These are phyloP conservation scores for Exsudoporus frostii DNA, from an alignment of 768 basidiomycete species.

Conservation along the genomic window DNA sequence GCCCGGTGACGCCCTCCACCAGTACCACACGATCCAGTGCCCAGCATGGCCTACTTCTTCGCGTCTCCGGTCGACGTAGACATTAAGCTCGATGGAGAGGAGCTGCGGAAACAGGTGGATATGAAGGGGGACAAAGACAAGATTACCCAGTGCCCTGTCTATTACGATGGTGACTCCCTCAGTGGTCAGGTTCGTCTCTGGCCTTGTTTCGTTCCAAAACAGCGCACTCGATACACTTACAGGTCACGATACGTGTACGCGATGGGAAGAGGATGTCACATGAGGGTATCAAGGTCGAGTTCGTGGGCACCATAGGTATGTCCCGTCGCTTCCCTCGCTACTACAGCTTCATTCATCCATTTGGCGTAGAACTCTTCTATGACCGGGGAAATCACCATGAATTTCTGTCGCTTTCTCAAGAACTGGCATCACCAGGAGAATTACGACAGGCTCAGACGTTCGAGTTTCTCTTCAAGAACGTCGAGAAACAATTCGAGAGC, in stretches of 20 bases:
- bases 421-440: conserved; percentile 93
- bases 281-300: conserved; percentile 97
- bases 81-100: conserved; percentile 83
- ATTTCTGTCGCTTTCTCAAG: conserved; percentile 93
- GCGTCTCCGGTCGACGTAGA: conserved; percentile 89
- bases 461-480: conserved; percentile 97
- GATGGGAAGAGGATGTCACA: conserved; percentile 95
- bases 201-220: background rate
- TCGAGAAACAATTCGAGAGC: conserved; percentile 98
- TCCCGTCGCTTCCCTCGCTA: conserved; percentile 1
- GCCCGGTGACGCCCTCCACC: conserved; percentile 1
- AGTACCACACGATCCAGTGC: background rate
- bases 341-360: background rate
- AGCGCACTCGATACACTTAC: conserved; percentile 3
- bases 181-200: conserved; percentile 65
- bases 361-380: conserved; percentile 72
- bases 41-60: conserved; percentile 80
- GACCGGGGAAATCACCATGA: conserved; percentile 98
- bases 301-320: conserved; percentile 92
- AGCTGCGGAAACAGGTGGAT: conserved; percentile 84
- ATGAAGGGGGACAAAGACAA: conserved; percentile 89
- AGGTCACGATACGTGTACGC: conserved; percentile 85
- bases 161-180: conserved; percentile 94
- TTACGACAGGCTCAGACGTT: conserved; percentile 95
- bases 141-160: conserved; percentile 81